Evolutionary conservation across 2,329 filamentous ascomycete genomes (phyloP), one percentile per base, ranked within the genome.

Genomic region (Apiospora sp.): DNA sequence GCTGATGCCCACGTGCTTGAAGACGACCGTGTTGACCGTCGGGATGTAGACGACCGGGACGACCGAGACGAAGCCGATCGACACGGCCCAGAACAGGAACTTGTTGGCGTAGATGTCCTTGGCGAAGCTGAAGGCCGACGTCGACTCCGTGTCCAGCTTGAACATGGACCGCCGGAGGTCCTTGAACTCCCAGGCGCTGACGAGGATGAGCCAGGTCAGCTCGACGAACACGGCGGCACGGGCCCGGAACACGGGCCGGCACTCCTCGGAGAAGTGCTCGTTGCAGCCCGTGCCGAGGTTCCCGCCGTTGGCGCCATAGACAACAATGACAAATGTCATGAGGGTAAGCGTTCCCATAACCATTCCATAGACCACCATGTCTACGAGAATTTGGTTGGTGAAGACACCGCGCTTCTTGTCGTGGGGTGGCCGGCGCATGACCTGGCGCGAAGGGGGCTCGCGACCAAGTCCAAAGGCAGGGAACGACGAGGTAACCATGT

Each of bases 401-500:
- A 96, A 96, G 68, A 96, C 91, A 75, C 93, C 93, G 41, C 87
- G 85, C 76, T 81, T 83, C 81, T 87, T 87, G 82, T 92, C 88
- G 75, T 96, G 93, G 0, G 95, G 95, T 10, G 94, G 93, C 70
- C 94, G 92, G 75, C 88, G 85, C 89, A 97, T 94, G 74, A 97
- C 92, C 79, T 96, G 93, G 1, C 89, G 87, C 0, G 92, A 90
- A 0, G 94, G 93, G 64, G 87, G 84, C 82, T 97, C 94, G 76
- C 94, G 92, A 27, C 94, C 94, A 0, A 98, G 89, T 61, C 94
- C 95, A 85, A 98, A 96, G 73, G 95, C 95, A 1, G 94, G 94
- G 81, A 96, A 91, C 1, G 92, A 93, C 54, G 93, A 96, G 0
- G 95, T 98, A 71, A 96, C 89, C 93, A 97, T 96, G 82, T 97